Conservation (phyloP, 1,284 basidiomycete species). For the Ceratobasidium sp. region DNA sequence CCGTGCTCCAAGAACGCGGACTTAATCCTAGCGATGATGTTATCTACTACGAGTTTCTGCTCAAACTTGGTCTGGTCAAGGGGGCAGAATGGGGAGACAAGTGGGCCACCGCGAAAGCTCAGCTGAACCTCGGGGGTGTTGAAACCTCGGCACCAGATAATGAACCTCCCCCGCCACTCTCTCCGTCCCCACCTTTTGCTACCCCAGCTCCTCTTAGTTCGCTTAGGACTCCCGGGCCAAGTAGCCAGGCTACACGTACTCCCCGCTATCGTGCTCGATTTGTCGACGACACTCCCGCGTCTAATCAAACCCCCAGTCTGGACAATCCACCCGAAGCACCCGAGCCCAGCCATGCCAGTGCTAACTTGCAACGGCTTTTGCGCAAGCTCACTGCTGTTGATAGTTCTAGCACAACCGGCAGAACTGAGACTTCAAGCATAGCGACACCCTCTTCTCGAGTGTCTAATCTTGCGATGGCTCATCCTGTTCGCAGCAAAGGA, state of each 20-base stretch:
- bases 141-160: slow-evolving; percentile 5
- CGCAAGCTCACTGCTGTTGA: slow-evolving; percentile 36
- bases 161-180: slow-evolving; percentile 14
- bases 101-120: slow-evolving; percentile 69
- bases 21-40: slow-evolving; percentile 79
- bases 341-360: slow-evolving; percentile 19
- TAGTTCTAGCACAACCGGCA: slow-evolving; percentile 32
- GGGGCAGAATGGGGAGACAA: slow-evolving; percentile 77
- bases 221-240: slow-evolving; percentile 10
- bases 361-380: slow-evolving; percentile 23
- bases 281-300: slow-evolving; percentile 27
- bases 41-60: slow-evolving; percentile 75
- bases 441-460: slow-evolving; percentile 35
- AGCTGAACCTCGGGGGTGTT: slow-evolving; percentile 31
- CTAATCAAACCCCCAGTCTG: not conserved
- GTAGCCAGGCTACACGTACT: slow-evolving; percentile 5
- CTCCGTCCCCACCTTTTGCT: slow-evolving; percentile 18
- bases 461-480: slow-evolving; percentile 21
- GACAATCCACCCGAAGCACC: not conserved
- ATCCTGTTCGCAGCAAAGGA: not conserved
- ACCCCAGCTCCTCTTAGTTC: slow-evolving; percentile 14
- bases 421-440: slow-evolving; percentile 36
- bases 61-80: slow-evolving; percentile 78
- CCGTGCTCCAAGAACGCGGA: slow-evolving; percentile 70
- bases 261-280: slow-evolving; percentile 33